Base-by-base conservation (phyloP, 2,329 filamentous ascomycete genomes). In the Xylogone sp. region DNA sequence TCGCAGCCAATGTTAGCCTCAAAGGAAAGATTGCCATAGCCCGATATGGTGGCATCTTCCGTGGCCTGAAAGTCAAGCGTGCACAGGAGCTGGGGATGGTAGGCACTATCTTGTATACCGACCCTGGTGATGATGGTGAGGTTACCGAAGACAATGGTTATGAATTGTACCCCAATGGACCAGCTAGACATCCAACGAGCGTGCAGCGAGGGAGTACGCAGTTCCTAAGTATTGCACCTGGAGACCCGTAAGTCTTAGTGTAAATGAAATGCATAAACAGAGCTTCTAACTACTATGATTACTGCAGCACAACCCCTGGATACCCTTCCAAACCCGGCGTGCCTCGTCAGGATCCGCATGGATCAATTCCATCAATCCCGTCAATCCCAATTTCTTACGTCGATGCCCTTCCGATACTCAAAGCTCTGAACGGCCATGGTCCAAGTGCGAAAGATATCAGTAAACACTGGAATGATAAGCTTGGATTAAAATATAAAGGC, bases 251-350 rank as follows among this genome's bases (percentile, higher is more conserved):
- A 65, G 77, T 85, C 16, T 63, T 86, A 2, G 5, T 27, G 6
- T 27, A 27, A 27, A 5, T 27, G 24, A 27, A 27, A 5, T 27
- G 10, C 18, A 13, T 5, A 4, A 7, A 24, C 8, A 1, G 19
- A 22, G 21, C 13, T 12, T 10, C 45, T 21, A 13, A 27, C 12
- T 42, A 13, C 86, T 86, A 43, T 83, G 83, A 1, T 86, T 83
- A 2, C 64, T 87, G 1, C 61, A 71, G 72, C 46, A 96, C 94
- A 0, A 97, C 94, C 0, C 90, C 91, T 18, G 94, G 94, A 10
- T 97, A 96, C 64, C 88, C 93, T 7, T 96, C 91, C 0, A 93
- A 93, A 68, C 93, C 92, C 4, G 93, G 87, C n/a, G 88, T 78
- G 21, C 88, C 90, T 31, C 86, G 93, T 21, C 76, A 83, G 52